These are phyloP conservation scores for Aspergillus flavus DNA, from an alignment of 2,329 filamentous ascomycete species.

Conservation along the genomic window DNA sequence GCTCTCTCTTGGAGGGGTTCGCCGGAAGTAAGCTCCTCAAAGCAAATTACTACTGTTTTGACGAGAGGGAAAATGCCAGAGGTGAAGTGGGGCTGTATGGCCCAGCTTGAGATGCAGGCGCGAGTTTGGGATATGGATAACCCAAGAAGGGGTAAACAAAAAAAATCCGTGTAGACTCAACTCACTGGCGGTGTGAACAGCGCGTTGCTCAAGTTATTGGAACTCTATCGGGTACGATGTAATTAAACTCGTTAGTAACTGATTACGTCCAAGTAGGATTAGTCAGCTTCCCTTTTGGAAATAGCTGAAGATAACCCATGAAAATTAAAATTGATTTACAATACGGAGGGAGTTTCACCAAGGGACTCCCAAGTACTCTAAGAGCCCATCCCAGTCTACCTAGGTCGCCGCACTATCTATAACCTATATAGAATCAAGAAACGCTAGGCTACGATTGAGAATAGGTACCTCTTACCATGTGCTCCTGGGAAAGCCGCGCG, in stretches of 20 bases:
- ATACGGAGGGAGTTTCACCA: too few species aligned
- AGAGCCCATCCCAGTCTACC: not conserved
- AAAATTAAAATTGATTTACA: too few species aligned
- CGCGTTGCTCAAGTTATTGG: constrained; percentile 17
- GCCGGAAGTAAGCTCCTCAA: constrained; percentile 19
- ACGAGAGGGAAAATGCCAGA: constrained; percentile 11
- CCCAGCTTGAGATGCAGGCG: constrained; percentile 10
- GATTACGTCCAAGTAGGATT: constrained; percentile 6
- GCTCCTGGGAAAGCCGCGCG: not conserved
- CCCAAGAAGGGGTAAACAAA: constrained; percentile 8
- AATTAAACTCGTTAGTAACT: constrained; percentile 6
- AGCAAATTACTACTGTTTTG: constrained; percentile 13
- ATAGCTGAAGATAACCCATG: too few species aligned
- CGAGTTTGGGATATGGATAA: constrained; percentile 11
- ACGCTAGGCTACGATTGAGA: not conserved
- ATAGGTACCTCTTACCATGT: not conserved
- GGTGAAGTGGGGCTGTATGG: constrained; percentile 14
- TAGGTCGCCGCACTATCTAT: not conserved
- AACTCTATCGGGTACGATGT: constrained; percentile 14
- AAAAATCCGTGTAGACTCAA: constrained; percentile 8
- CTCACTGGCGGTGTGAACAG: constrained; percentile 24
- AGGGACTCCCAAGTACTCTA: not conserved
- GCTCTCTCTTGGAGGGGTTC: constrained; percentile 29
- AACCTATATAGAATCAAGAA: not conserved
- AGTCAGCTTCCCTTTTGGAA: constrained; percentile 10